Base-by-base conservation (phyloP, 768 basidiomycete genomes). In the Pleurotus tuoliensis region DNA sequence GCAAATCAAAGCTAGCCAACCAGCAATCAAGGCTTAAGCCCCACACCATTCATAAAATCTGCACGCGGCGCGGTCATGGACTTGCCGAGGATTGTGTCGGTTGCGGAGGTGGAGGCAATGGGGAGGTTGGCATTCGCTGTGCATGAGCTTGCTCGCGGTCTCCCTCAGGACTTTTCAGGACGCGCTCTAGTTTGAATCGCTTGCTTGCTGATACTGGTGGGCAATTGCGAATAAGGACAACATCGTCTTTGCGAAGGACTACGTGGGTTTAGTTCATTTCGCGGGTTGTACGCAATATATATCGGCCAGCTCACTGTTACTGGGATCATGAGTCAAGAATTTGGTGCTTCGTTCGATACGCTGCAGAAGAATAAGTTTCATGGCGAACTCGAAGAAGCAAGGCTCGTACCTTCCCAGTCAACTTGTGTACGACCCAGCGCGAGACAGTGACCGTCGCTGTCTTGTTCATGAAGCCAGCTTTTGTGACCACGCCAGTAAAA, bases 401-500 rank as follows among this genome's bases (percentile, higher is more conserved):
- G 43, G 45, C 50, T 67, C 77, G 61, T 61, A 91, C 91, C 79
- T 93, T 93, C 62, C 87, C 84, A 4, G 90, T 92, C 47, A 82
- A 64, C 58, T 81, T 80, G 64, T 93, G 90, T n/a, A 82, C 70
- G 39, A 88, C 76, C 75, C 78, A 83, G 56, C 91, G 81, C 20
- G 87, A 84, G 6, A 93, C 90, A 0, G 88, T 86, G 47, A 93
- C 90, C 0, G 92, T 93, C 12, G 81, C 91, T 0, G 91, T 93
- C 67, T 92, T 92, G 55, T 84, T 76, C 90, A 93, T 93, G 61
- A 77, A 82, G 7, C 92, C 90, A 18, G 82, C 87, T 69, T 90
- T 92, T 30, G 89, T 87, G 16, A 93, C 92, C 39, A 84, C 63
- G 15, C 91, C 91, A 20, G 77, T 77, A 61, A 93, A 81, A 13